Percentiles rank a stretch among this genome's conserved stretches.
Conservation (phyloP, 2,329 filamentous ascomycete species). For the Allantophomopsis cytisporea region DNA sequence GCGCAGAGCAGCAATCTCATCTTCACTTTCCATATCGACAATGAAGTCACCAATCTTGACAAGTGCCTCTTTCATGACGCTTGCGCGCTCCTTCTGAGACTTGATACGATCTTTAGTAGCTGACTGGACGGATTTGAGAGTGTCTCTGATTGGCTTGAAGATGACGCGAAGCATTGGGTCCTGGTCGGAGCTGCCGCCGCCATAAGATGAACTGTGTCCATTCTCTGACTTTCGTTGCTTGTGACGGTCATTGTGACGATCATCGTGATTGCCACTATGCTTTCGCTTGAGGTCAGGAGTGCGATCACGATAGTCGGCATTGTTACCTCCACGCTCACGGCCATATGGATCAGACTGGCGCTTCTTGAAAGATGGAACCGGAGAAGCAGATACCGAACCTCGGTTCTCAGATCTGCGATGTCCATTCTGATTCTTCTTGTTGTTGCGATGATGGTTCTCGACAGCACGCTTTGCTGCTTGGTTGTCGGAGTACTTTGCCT, state of each 20-base stretch:
- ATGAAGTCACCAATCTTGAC: constrained; percentile 50
- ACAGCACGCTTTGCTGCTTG: constrained; percentile 63
- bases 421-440: constrained; percentile 53
- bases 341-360: constrained; percentile 24
- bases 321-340: constrained; percentile 30
- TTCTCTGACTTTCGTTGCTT: constrained; percentile 41
- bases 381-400: constrained; percentile 56
- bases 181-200: constrained; percentile 8
- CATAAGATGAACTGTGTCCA: constrained; percentile 14
- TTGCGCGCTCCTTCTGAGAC: constrained; percentile 46
- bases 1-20: constrained; percentile 12
- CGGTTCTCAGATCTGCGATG: constrained; percentile 44
- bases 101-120: constrained; percentile 50
- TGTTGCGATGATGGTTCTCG: constrained; percentile 90
- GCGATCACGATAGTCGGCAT: constrained; percentile 27
- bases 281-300: constrained; percentile 43
- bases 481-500: constrained; percentile 71
- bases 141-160: constrained; percentile 41
- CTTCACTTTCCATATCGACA: constrained; percentile 21
- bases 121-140: constrained; percentile 42
- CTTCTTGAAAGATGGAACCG: constrained; percentile 42
- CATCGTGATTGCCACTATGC: constrained; percentile 38
- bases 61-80: constrained; percentile 45
- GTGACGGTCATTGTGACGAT: constrained; percentile 31
- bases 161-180: constrained; percentile 19